Percentiles rank a stretch among this genome's conserved stretches.
These are phyloP conservation scores for Tilletiopsis washingtonensis DNA, from an alignment of 1,284 basidiomycete genomes.

Conservation along the genomic window DNA sequence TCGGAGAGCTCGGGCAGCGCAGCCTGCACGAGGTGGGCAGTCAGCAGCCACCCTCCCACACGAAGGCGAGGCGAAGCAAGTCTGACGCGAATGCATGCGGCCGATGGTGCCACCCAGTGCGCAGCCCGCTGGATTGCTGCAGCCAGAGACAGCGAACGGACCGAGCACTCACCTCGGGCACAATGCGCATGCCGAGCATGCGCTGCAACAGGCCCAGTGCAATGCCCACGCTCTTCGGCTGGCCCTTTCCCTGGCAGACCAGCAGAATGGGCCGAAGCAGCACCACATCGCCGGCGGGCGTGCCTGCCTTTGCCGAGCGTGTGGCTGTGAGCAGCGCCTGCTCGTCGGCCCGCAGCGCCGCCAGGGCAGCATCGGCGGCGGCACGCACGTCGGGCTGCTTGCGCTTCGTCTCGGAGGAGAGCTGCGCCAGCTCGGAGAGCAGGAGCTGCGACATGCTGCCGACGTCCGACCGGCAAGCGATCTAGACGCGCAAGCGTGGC, in stretches of 20 bases:
- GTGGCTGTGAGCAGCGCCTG: not conserved
- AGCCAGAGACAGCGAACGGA: too few relatives aligned
- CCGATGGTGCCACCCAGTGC: too few relatives aligned
- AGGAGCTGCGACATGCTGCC: slow-evolving; percentile 39
- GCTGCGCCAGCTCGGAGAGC: slow-evolving; percentile 35
- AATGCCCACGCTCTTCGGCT: slow-evolving; percentile 81
- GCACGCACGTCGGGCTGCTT: slow-evolving; percentile 42
- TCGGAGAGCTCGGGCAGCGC: slow-evolving; percentile 21
- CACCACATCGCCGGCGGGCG: slow-evolving; percentile 53
- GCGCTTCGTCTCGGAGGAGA: slow-evolving; percentile 40
- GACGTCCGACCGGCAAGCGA: too few relatives aligned
- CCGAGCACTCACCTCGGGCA: slow-evolving; percentile 54
- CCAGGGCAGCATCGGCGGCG: slow-evolving; percentile 27
- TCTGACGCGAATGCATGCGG: too few relatives aligned
- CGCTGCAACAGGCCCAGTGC: slow-evolving; percentile 84
- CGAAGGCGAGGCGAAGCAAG: too few relatives aligned
- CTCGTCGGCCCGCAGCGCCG: slow-evolving; percentile 18
- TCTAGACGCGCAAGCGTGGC: too few relatives aligned
- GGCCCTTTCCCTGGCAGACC: slow-evolving; percentile 81
- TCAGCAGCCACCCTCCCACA: not conserved
- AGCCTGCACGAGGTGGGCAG: not conserved
- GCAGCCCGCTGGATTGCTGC: too few relatives aligned
- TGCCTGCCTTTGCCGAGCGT: not conserved
- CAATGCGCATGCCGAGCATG: slow-evolving; percentile 74
- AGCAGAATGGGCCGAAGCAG: slow-evolving; percentile 83